Percentiles rank a stretch among this genome's conserved stretches.
Evolutionary conservation across 1,284 basidiomycete species (phyloP).

Genomic region (Porodaedalea pini): DNA sequence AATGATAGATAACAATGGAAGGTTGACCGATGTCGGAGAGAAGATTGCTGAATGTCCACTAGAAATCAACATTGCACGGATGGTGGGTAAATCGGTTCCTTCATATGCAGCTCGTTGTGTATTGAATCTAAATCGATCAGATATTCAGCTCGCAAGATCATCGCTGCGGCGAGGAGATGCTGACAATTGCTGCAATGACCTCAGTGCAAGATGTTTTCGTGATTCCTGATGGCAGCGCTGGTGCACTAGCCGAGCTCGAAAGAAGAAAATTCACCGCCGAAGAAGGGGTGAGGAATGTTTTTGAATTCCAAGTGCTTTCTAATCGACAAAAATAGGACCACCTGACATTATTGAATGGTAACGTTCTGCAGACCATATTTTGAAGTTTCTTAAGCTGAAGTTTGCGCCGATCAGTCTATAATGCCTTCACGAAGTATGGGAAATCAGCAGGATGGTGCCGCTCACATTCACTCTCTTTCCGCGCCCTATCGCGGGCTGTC

Average conservation of each 20-base stretch:
- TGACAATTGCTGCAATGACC: constrained; percentile 95
- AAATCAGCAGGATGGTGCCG: constrained; percentile 88
- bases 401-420: constrained; percentile 64
- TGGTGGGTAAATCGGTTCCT: constrained; percentile 47
- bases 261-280: constrained; percentile 93
- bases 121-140: constrained; percentile 38
- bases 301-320: not conserved
- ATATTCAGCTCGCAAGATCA: constrained; percentile 81
- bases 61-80: constrained; percentile 70
- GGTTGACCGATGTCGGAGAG: constrained; percentile 61
- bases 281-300: constrained; percentile 70
- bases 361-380: constrained; percentile 11
- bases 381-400: not conserved
- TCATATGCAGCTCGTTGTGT: constrained; percentile 29
- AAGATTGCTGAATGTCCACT: constrained; percentile 77
- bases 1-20: constrained; percentile 69
- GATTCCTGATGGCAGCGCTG: constrained; percentile 79
- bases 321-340: constrained; percentile 63
- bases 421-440: constrained; percentile 85
- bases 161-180: constrained; percentile 87
- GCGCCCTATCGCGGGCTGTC: constrained; percentile 87
- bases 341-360: constrained; percentile 86
- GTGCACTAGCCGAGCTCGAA: constrained; percentile 84
- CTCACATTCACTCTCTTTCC: constrained; percentile 87
- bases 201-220: constrained; percentile 88